Evolutionary conservation across 768 basidiomycete genomes (phyloP), one percentile per base, ranked within the genome.

Genomic region (Mycena venus): DNA sequence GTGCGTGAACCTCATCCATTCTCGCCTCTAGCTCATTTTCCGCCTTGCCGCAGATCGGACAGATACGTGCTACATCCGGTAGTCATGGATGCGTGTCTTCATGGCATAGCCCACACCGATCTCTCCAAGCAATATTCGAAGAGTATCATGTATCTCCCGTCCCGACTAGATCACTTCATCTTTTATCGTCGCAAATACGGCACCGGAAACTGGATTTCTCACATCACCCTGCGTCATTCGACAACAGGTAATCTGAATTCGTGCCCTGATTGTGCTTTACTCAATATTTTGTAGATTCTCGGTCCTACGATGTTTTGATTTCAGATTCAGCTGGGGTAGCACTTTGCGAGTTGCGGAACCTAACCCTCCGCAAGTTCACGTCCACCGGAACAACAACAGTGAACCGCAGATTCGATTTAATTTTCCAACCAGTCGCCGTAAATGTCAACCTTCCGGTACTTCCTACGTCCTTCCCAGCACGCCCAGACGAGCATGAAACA

Each of bases 131-230:
- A 2, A 51, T 53, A 29, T 40, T 40, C 29, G 25, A 61, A 38
- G 15, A n/a, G n/a, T 4, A 38, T 34, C 17, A 62, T 58, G n/a
- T 73, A 73, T 32, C 53, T 73, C 5, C 72, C 72, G 6, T 68
- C 72, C 1, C n/a, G 17, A 1, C 14, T 72, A 0, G 70, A 51
- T n/a, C 56, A 51, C 25, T 72, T 72, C 44, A 25, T 59, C 15
- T 65, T 47, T 19, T 59, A 72, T 51, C 51, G 70, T 25, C 69
- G 19, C 31, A 23, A n/a, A 6, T 17, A 12, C 11, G 38, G 9
- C 9, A 19, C 36, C 3, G 60, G 66, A 23, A 73, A 73, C 21
- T 73, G 72, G 72, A 58, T 62, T 40, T 68, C 66, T 2, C 60
- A 68, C 21, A 63, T 73, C 21, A 19, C 9, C 2, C 66, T 27